Percentiles rank a stretch among this genome's conserved stretches.
These are phyloP conservation scores for Debaryomyces udenii DNA, from an alignment of 1,139 yeast genomes.

Conservation along the genomic window DNA sequence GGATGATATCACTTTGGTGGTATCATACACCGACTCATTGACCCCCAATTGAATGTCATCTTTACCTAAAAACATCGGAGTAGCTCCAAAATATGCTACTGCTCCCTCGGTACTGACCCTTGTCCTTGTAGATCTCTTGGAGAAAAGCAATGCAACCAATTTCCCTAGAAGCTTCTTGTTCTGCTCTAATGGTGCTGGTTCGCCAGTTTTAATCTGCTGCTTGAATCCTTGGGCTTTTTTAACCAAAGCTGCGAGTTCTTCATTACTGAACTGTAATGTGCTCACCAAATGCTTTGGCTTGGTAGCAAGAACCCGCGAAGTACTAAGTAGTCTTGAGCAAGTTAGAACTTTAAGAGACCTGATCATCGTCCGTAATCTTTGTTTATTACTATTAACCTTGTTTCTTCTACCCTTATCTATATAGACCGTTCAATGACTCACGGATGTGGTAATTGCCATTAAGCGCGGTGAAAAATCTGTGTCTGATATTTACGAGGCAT, in stretches of 20 bases:
- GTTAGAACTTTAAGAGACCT: too few species aligned
- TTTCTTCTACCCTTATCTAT: background rate
- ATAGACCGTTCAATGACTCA: slow-evolving; percentile 23
- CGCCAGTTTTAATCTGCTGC: slow-evolving; percentile 54
- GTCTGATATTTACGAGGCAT: slow-evolving; percentile 1
- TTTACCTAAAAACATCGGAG: slow-evolving; percentile 86
- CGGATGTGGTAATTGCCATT: slow-evolving; percentile 22
- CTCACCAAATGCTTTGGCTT: slow-evolving; percentile 73
- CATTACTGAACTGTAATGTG: slow-evolving; percentile 70
- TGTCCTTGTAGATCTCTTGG: slow-evolving; percentile 86
- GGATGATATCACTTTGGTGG: slow-evolving; percentile 80
- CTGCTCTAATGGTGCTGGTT: slow-evolving; percentile 46
- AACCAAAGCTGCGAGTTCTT: slow-evolving; percentile 70
- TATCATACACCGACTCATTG: slow-evolving; percentile 80
- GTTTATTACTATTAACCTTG: too few species aligned
- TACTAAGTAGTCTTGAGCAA: slow-evolving; percentile 9
- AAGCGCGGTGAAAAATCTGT: slow-evolving; percentile 28
- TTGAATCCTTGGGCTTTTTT: slow-evolving; percentile 68
- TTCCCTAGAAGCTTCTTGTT: slow-evolving; percentile 64
- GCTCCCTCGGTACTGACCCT: slow-evolving; percentile 89
- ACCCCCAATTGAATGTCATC: slow-evolving; percentile 90
- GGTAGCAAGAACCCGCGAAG: slow-evolving; percentile 12
- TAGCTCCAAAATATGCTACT: slow-evolving; percentile 80
- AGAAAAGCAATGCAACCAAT: slow-evolving; percentile 72
- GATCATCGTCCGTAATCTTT: too few species aligned